Evolutionary conservation across 2,329 filamentous ascomycete genomes (phyloP), one percentile per base, ranked within the genome.

Genomic region (Exophiala alcalophila): DNA sequence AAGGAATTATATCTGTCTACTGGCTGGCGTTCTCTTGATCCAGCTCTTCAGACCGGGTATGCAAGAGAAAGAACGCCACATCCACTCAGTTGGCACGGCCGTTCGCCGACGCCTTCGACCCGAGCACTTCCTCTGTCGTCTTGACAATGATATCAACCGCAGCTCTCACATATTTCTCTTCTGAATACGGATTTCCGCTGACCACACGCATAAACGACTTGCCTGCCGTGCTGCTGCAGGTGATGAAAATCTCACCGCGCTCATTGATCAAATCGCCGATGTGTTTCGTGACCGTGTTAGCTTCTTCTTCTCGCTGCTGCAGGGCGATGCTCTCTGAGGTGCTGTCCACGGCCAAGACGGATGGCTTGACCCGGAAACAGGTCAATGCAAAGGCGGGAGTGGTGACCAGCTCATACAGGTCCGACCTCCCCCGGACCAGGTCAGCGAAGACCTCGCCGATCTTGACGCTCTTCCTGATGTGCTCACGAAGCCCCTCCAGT

Each of bases 151-250:
- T 76, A 10, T 85, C 78, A 69, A 94, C 94, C 1, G 89, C 80
- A 49, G 73, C 73, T 48, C 79, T 71, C 3, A 96, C 66, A 62
- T 87, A 84, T 59, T 78, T 77, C 65, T 86, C 82, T 61, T 91
- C 81, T 0, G 83, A 79, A 27, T 78, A 70, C 16, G 77, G 69
- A 55, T 84, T 86, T 1, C 78, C 83, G 43, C 86, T 88, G 15
- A 91, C 83, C 25, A 96, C 79, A 0, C 91, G 74, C 48, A 97
- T 94, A 2, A 84, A 83, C 63, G 87, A 87, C 14, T 80, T 72
- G 1, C 80, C 84, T 6, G 78, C 79, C 9, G 94, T 73, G 4
- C 88, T 77, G 1, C 83, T 84, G 28, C 81, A 83, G 0, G 89
- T 96, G 16, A 96, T 68, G 65, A 87, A 96, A 42, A 94, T 84